phyloP scores from a whole-genome alignment of 768 basidiomycete species.

The Boletellus emodensis region DNA sequence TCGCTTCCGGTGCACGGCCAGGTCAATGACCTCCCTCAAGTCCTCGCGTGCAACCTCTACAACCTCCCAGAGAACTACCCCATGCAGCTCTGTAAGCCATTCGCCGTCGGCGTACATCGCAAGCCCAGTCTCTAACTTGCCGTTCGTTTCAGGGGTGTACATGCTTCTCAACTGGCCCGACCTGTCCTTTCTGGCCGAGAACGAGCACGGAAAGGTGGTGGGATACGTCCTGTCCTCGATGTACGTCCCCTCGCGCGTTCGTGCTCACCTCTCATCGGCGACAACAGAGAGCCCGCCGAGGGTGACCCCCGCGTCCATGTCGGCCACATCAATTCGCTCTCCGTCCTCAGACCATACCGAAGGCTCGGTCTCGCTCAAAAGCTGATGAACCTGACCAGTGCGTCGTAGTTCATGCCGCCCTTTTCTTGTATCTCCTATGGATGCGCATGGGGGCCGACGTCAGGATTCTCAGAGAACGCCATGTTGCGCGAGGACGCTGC shows the following conservation, averaged over 20 bases:
- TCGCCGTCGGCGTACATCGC: neutral
- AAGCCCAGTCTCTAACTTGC: constrained; percentile 3
- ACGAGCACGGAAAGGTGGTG: constrained; percentile 45
- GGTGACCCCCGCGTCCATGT: constrained; percentile 6
- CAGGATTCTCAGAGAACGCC: constrained; percentile 18
- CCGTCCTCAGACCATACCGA: constrained; percentile 27
- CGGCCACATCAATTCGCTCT: constrained; percentile 29
- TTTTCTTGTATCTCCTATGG: neutral
- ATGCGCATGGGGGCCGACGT: neutral
- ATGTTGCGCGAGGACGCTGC: constrained; percentile 16
- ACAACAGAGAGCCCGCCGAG: constrained; percentile 24
- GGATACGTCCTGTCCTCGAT: constrained; percentile 57
- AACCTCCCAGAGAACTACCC: constrained; percentile 52
- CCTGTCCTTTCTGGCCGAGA: constrained; percentile 51
- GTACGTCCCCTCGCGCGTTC: constrained; percentile 30
- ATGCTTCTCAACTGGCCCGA: constrained; percentile 50
- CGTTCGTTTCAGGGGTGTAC: constrained; percentile 37
- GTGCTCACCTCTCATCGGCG: constrained; percentile 1
- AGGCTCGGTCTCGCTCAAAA: constrained; percentile 26
- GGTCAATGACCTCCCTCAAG: constrained; percentile 45
- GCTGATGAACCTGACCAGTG: constrained; percentile 27
- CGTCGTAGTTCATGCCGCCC: constrained; percentile 9
- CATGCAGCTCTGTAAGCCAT: constrained; percentile 28
- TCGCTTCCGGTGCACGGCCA: constrained; percentile 16
- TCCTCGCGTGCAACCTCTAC: constrained; percentile 49